Conservation (phyloP, 2,329 filamentous ascomycete species). For the Fusarium heterosporum region DNA sequence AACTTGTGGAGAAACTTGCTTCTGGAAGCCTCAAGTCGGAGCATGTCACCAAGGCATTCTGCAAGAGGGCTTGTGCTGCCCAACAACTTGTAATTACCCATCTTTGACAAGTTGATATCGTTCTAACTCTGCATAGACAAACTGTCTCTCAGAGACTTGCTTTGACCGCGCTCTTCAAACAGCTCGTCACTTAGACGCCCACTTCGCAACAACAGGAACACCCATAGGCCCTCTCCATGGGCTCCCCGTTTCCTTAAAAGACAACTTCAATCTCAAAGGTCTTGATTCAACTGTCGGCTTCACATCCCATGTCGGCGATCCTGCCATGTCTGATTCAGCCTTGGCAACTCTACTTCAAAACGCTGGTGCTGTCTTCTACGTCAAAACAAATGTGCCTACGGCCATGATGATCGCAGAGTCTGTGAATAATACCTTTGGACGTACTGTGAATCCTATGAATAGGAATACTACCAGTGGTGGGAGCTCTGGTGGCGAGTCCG, state of each 20-base stretch:
- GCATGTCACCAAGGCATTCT: slow-evolving; percentile 62
- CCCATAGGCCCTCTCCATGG: slow-evolving; percentile 72
- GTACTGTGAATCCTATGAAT: slow-evolving; percentile 72
- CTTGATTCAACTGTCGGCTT: slow-evolving; percentile 74
- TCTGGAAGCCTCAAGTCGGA: slow-evolving; percentile 54
- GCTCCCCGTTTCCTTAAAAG: slow-evolving; percentile 75
- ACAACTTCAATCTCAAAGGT: slow-evolving; percentile 73
- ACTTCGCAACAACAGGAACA: slow-evolving; percentile 60
- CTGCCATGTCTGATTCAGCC: slow-evolving; percentile 58
- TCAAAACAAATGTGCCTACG: slow-evolving; percentile 69
- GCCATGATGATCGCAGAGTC: slow-evolving; percentile 77
- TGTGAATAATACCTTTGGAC: slow-evolving; percentile 73
- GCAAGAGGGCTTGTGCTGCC: slow-evolving; percentile 65
- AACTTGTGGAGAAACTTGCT: slow-evolving; percentile 51
- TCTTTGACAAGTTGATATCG: accelerated
- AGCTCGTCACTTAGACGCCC: slow-evolving; percentile 62
- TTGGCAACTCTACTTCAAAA: slow-evolving; percentile 57
- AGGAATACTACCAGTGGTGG: slow-evolving; percentile 71
- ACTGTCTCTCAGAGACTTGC: slow-evolving; percentile 65
- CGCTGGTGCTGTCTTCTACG: slow-evolving; percentile 66
- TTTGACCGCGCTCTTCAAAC: slow-evolving; percentile 64
- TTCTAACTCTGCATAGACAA: slow-evolving; percentile 49
- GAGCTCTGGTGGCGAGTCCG: slow-evolving; percentile 74
- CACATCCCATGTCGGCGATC: slow-evolving; percentile 68
- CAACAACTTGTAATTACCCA: slow-evolving; percentile 58